Evolutionary conservation across 2,329 filamentous ascomycete species (phyloP), one percentile per base, ranked within the genome.

Genomic region (Xylariaceae sp.): DNA sequence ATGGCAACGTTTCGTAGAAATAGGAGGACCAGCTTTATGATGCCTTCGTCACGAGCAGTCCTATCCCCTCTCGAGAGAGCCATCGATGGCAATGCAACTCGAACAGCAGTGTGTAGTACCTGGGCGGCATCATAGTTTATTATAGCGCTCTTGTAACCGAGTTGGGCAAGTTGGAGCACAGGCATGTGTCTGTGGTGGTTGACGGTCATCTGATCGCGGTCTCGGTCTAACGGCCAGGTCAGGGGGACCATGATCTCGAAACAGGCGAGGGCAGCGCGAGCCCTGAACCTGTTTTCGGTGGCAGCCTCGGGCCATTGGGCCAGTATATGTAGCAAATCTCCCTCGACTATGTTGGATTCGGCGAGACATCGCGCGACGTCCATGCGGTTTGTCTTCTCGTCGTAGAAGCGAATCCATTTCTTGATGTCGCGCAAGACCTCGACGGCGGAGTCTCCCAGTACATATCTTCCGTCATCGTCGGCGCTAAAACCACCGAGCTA

Each of bases 161-260:
- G 82, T 72, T 97, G 94, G 0, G 90, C 88, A 58, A 96, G 83
- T 73, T 94, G 88, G 17, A 99, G 81, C 57, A 94, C 94, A 1
- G 94, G 92, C 47, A 92, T 84, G 75, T 99, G 94, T 59, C 91
- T 85, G 72, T 96, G 89, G 73, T 97, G 91, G 72, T 99, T 97
- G 67, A 92, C 79, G 3, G 92, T 97, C 83, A 94, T 93, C 69
- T 88, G 84, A 60, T 88, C 86, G 63, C 84, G 80, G 61, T 92
- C 86, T 66, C 86, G 84, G 62, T 96, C 90, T 69, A 96, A 81
- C 0, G 94, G 93, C 93, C 93, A 97, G 15, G 94, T 99, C 69
- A 99, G 77, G 3, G 92, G 92, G 1, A 96, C 90, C 70, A 99
- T 82, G 52, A 99, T 78, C 75, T 99, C 93, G 74, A 96, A 80